Percentiles rank a stretch among this genome's conserved stretches.
phyloP scores from a whole-genome alignment of 257 asterid genomes.

The Phtheirospermum japonicum region DNA sequence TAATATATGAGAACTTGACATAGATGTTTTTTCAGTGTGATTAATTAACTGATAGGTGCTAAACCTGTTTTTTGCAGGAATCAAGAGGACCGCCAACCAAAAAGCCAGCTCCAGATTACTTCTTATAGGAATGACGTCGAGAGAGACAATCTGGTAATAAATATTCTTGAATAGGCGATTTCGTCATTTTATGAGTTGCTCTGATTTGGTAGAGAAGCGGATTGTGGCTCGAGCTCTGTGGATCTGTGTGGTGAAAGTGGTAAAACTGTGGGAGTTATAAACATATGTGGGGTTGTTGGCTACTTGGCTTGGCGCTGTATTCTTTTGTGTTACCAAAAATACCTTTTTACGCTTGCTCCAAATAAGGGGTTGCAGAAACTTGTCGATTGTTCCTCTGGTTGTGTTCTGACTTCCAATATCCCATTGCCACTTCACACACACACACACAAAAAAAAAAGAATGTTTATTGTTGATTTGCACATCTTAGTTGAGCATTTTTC shows the following conservation, averaged over 20 bases:
- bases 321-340: slow-evolving; percentile 4
- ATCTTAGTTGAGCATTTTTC: too few relatives aligned
- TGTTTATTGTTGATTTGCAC: too few relatives aligned
- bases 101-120: slow-evolving; percentile 91
- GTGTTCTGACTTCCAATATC: not conserved
- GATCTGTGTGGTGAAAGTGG: not conserved
- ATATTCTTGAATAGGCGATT: not conserved
- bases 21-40: not conserved
- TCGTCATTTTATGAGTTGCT: not conserved
- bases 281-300: not conserved
- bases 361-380: not conserved
- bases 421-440: not conserved
- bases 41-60: not conserved
- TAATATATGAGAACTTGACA: too few relatives aligned
- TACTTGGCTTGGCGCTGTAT: not conserved
- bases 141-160: not conserved
- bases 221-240: slow-evolving; percentile 23
- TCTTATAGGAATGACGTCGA: slow-evolving; percentile 43
- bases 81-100: slow-evolving; percentile 82
- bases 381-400: not conserved
- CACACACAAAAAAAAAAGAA: not conserved
- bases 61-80: slow-evolving; percentile 47
- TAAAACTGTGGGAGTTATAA: slow-evolving; percentile 6
- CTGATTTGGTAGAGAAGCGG: not conserved
- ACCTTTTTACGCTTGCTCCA: not conserved